Base-by-base conservation (phyloP, 345 rosid species). In the Mangifera indica region DNA sequence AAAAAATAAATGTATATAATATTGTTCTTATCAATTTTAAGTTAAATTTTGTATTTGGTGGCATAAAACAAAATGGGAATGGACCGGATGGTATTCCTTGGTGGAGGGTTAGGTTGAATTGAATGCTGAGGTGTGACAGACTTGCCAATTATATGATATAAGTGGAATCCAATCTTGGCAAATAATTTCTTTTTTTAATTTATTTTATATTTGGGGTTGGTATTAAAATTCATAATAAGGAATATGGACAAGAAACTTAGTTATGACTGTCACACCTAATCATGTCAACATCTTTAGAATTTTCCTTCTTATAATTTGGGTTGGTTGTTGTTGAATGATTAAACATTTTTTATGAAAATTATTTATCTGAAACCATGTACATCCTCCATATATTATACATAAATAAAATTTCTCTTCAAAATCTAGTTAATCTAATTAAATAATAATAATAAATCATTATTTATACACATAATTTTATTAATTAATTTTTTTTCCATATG, bases 41-140 rank as follows among this genome's bases (percentile, higher is more conserved):
- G 32, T 58, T 13, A 25, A 25, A 0, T 57, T 57, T 7, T 40
- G 20, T 18, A 26, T 20, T 5, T 67, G 20, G 29, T 6, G 42
- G 42, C 8, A 18, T 15, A 1, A n/a, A 32, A 5, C 24, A 22
- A 45, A 70, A 45, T 18, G 10, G 42, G 42, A 37, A 37, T 7
- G 42, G 42, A 37, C 4, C 6, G 25, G 5, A 18, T 59, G 22
- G 29, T 7, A 49, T 1, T 3, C 3, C 17, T 59, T n/a, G 25
- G 42, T 60, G 26, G 46, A 29, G 66, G 56, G n/a, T 59, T 58
- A 70, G 73, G 65, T 70, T n/a, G n/a, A 26, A 26, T 58, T n/a
- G n/a, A n/a, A 48, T 58, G 17, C 3, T 26, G 54, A 69, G 24
- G 22, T 58, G 22, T 58, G 65, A 59, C 46, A 13, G 32, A 1